phyloP scores from a whole-genome alignment of 305 asterid genomes.

The Petunia hybrid region DNA sequence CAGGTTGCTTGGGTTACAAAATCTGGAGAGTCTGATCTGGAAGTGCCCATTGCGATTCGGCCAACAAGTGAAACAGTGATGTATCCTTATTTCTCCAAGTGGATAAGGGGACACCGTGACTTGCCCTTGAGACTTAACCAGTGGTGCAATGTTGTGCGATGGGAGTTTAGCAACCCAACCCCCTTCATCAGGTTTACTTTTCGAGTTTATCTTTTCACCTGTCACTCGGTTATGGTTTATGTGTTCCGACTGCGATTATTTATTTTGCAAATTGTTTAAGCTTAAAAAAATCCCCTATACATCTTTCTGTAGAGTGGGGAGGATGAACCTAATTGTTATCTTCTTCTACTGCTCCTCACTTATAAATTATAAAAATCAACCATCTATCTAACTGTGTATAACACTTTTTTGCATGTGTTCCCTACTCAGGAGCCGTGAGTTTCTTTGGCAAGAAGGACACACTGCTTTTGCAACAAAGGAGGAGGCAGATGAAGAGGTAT shows the following conservation, averaged over 20 bases:
- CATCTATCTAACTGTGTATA: neutral
- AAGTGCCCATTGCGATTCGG: conserved; percentile 95
- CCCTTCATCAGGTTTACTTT: conserved; percentile 87
- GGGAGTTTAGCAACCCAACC: conserved; percentile 99
- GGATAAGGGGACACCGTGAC: conserved; percentile 99
- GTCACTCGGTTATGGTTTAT: neutral
- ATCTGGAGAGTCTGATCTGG: conserved; percentile 90
- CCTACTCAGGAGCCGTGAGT: conserved; percentile 86
- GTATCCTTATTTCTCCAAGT: conserved; percentile 95
- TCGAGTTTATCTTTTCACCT: conserved; percentile 7
- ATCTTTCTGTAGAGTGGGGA: neutral
- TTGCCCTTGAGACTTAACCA: conserved; percentile 91
- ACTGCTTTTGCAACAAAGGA: conserved; percentile 97
- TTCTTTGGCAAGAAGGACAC: conserved; percentile 99
- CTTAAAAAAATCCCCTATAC: neutral
- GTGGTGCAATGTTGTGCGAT: conserved; percentile 99
- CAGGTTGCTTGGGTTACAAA: conserved; percentile 99
- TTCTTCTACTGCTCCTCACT: neutral
- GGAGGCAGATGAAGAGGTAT: conserved; percentile 94
- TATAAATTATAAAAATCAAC: neutral
- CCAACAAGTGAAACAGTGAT: conserved; percentile 99
- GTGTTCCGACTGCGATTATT: conserved; percentile 17
- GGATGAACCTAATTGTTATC: neutral
- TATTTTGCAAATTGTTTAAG: neutral
- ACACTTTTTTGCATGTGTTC: conserved; percentile 10